phyloP scores from a whole-genome alignment of 2,329 filamentous ascomycete genomes.

The Nemania diffusa region DNA sequence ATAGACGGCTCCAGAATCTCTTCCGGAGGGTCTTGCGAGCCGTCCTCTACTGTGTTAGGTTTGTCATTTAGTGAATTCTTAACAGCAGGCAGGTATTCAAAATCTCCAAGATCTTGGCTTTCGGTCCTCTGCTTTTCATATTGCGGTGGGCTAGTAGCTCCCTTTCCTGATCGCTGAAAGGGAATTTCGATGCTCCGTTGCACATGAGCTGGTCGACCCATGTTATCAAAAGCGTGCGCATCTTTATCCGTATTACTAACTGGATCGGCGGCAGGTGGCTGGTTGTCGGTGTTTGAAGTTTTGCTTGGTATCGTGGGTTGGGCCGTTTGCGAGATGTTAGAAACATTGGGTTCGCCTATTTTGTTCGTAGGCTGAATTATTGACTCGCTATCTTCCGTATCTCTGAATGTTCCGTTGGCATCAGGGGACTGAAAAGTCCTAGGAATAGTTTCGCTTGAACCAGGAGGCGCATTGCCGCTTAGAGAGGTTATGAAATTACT shows the following conservation, averaged over 20 bases:
- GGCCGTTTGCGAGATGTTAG: slow-evolving; percentile 37
- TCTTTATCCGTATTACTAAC: slow-evolving; percentile 5
- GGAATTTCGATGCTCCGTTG: slow-evolving; percentile 49
- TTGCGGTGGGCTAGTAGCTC: slow-evolving; percentile 30
- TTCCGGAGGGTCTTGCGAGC: slow-evolving; percentile 48
- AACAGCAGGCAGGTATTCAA: slow-evolving; percentile 42
- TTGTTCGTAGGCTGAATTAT: slow-evolving; percentile 28
- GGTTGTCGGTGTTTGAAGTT: not conserved
- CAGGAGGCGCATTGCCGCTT: slow-evolving; percentile 27
- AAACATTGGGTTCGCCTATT: slow-evolving; percentile 39
- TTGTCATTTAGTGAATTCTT: slow-evolving; percentile 42
- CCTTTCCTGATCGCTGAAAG: slow-evolving; percentile 42
- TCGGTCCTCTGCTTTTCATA: slow-evolving; percentile 29
- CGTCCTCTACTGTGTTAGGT: slow-evolving; percentile 39
- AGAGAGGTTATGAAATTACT: slow-evolving; percentile 45
- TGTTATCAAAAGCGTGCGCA: slow-evolving; percentile 44
- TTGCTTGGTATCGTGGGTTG: slow-evolving; percentile 28
- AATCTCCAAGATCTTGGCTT: slow-evolving; percentile 38
- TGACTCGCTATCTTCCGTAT: slow-evolving; percentile 14
- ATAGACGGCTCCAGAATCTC: slow-evolving; percentile 49
- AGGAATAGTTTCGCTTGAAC: slow-evolving; percentile 18
- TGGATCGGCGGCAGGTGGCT: not conserved
- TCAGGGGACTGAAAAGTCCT: slow-evolving; percentile 22
- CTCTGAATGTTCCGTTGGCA: slow-evolving; percentile 34
- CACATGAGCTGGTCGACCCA: slow-evolving; percentile 47